phyloP scores from a whole-genome alignment of 106 monocot species.

The Hemerocallis citrina region DNA sequence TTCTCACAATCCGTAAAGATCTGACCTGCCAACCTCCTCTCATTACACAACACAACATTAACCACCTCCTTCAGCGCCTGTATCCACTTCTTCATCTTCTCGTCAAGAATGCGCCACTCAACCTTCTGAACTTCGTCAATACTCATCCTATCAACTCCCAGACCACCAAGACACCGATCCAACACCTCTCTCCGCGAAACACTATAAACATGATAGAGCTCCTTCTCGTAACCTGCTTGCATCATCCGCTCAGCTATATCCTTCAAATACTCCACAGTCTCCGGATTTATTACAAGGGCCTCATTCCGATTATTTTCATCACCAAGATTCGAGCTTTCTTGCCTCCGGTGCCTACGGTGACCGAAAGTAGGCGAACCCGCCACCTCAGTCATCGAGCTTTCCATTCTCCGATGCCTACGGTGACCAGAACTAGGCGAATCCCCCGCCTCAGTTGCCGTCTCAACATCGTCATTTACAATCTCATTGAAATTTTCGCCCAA shows the following conservation, averaged over 20 bases:
- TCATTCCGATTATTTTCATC: not conserved
- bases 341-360: no score
- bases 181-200: constrained; percentile 14
- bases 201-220: constrained; percentile 3
- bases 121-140: constrained; percentile 43
- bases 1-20: constrained; percentile 11
- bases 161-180: constrained; percentile 22
- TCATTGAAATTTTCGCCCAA: no score
- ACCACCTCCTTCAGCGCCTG: constrained; percentile 15
- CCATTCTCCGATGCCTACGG: no score
- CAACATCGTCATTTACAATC: no score
- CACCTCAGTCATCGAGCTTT: not conserved
- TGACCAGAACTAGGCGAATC: no score
- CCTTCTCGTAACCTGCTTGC: not conserved
- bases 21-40: constrained; percentile 21
- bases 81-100: constrained; percentile 28
- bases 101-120: constrained; percentile 19
- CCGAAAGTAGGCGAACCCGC: no score
- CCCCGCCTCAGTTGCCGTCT: no score
- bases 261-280: not conserved
- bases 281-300: not conserved
- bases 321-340: not conserved
- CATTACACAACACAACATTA: constrained; percentile 7
- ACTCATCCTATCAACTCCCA: constrained; percentile 30
- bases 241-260: constrained; percentile 11